Conservation (phyloP, 2,329 filamentous ascomycete genomes). For the Aspergillus pseudoterreus region DNA sequence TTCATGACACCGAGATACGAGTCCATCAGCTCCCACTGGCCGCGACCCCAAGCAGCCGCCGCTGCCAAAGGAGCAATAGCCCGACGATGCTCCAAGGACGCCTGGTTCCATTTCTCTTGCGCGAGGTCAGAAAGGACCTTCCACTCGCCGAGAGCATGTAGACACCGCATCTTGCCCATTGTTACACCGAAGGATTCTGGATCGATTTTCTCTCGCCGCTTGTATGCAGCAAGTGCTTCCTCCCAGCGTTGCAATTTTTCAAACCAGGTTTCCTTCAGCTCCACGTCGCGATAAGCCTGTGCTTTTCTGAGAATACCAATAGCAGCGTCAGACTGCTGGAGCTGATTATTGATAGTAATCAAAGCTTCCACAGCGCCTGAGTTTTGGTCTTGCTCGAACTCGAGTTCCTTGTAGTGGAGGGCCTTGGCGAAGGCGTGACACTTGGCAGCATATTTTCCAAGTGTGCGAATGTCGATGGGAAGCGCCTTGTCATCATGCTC, state of each 20-base stretch:
- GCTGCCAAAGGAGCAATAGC: conserved; percentile 91
- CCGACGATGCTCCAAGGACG: conserved; percentile 79
- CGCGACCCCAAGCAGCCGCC: conserved; percentile 91
- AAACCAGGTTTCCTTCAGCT: conserved; percentile 97
- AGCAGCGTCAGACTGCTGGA: conserved; percentile 96
- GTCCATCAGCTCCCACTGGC: conserved; percentile 98
- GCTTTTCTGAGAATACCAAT: conserved; percentile 97
- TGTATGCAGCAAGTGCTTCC: conserved; percentile 88
- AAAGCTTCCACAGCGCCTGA: conserved; percentile 92
- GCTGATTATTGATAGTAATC: conserved; percentile 98
- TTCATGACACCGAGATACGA: conserved; percentile 96
- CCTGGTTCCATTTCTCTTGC: conserved; percentile 90
- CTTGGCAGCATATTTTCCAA: conserved; percentile 91
- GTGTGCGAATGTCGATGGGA: conserved; percentile 91
- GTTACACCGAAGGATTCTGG: conserved; percentile 85
- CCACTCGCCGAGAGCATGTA: conserved; percentile 97
- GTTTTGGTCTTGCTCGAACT: conserved; percentile 97
- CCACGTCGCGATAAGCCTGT: conserved; percentile 92
- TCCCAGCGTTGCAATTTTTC: conserved; percentile 98
- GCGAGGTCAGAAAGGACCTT: conserved; percentile 84
- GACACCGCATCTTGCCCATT: conserved; percentile 99
- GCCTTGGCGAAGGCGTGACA: conserved; percentile 98
- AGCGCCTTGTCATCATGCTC: conserved; percentile 98
- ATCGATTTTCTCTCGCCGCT: conserved; percentile 74
- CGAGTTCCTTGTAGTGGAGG: conserved; percentile 96